These are phyloP conservation scores for Fragosphaeria purpurea DNA, from an alignment of 2,329 filamentous ascomycete species.

Conservation along the genomic window DNA sequence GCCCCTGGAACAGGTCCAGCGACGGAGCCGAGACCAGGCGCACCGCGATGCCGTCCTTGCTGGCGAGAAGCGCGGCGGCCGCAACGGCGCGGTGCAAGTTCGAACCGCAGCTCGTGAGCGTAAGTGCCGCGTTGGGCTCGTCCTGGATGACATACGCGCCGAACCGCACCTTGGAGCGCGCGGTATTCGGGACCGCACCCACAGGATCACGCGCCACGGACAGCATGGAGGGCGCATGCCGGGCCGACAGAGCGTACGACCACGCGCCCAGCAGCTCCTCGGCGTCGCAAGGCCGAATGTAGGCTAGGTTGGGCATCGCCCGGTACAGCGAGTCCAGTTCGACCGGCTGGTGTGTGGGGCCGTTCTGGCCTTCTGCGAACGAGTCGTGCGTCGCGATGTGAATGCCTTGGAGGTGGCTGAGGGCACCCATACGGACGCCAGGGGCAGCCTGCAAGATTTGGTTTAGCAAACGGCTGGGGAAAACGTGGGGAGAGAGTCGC, in stretches of 20 bases:
- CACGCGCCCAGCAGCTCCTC: constrained; percentile 32
- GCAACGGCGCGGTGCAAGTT: constrained; percentile 29
- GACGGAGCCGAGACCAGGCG: constrained; percentile 11
- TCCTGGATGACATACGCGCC: constrained; percentile 25
- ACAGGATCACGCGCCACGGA: constrained; percentile 26
- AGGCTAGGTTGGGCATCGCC: constrained; percentile 51
- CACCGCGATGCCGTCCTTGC: neutral
- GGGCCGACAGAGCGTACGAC: constrained; percentile 29
- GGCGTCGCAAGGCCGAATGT: constrained; percentile 48
- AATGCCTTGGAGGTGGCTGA: constrained; percentile 44
- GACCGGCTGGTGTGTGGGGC: constrained; percentile 52
- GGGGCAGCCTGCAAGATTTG: neutral
- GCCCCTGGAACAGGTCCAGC: constrained; percentile 9
- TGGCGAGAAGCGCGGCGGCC: constrained; percentile 18
- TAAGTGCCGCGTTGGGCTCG: constrained; percentile 19
- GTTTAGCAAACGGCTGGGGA: neutral
- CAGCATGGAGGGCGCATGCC: constrained; percentile 23
- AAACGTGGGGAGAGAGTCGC: too few species aligned
- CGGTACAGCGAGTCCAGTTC: constrained; percentile 47
- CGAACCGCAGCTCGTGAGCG: constrained; percentile 16
- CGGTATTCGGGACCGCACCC: constrained; percentile 18
- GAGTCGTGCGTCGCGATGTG: constrained; percentile 27
- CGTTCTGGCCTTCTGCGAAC: constrained; percentile 41
- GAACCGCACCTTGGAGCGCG: constrained; percentile 19
- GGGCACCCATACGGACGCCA: constrained; percentile 38